Base-by-base conservation (phyloP, 108 stramenopile genomes). In the Craspedostauros australis region DNA sequence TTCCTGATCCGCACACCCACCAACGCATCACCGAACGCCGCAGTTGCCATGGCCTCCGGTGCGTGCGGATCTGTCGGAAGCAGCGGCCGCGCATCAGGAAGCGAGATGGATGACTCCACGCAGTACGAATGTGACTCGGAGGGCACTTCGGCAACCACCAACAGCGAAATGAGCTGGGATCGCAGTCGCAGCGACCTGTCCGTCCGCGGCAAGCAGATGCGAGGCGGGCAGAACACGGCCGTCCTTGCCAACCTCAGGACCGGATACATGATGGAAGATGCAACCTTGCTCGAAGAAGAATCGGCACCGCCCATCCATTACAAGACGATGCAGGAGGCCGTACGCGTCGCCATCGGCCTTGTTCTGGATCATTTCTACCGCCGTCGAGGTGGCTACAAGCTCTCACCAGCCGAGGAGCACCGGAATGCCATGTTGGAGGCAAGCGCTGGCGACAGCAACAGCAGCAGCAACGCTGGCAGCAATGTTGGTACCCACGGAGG, bases 111-210 rank as follows among this genome's bases (percentile, higher is more conserved):
- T 20, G 72, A 73, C 38, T 60, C 73, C 14, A 54, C 73, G 4
- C 73, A 57, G n/a, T 74, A 74, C 53, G 70, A 72, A 59, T 72
- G 70, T 21, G 73, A 74, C 44, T 74, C 73, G 26, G 73, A 74
- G 36, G 73, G 73, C 28, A 74, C 73, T 12, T 74, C 73, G 8
- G 52, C 73, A 16, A 74, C 73, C 2, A 54, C 60, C 41, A 67
- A 68, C 28, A 67, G 66, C 53, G 73, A 74, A 37, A 39, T 67
- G 2, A 66, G 64, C 25, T 5, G 53, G 3, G 62, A 63, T 50
- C 36, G 61, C n/a, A 24, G 33, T 16, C 55, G 55, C 5, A 57
- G 37, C 31, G 51, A 22, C 36, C 11, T n/a, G n/a, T n/a, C n/a
- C n/a, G n/a, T n/a, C n/a, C 50, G 34, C 15, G 14, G 22, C 31